Percentiles rank a stretch among this genome's conserved stretches.
These are phyloP conservation scores for Hirsutella minnesotensis DNA, from an alignment of 2,329 filamentous ascomycete species.

Conservation along the genomic window DNA sequence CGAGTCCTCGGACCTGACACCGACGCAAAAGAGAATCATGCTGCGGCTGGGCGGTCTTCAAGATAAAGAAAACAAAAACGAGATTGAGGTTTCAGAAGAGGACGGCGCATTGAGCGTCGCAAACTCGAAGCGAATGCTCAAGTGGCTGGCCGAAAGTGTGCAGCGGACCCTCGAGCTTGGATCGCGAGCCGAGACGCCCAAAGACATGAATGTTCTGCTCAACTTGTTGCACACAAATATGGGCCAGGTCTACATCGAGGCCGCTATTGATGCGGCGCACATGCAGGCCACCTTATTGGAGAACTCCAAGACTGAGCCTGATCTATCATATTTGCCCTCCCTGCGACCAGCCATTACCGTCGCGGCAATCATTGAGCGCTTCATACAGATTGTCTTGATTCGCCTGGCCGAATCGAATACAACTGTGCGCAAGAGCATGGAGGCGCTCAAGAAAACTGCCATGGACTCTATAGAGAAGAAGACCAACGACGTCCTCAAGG, in stretches of 20 bases:
- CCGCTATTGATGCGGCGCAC: constrained; percentile 53
- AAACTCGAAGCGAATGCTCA: constrained; percentile 96
- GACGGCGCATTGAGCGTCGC: constrained; percentile 72
- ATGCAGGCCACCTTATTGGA: constrained; percentile 71
- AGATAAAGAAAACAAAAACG: constrained; percentile 63
- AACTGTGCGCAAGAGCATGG: constrained; percentile 80
- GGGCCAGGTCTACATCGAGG: constrained; percentile 70
- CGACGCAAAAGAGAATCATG: constrained; percentile 83
- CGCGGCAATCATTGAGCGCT: constrained; percentile 85
- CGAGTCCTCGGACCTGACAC: constrained; percentile 77
- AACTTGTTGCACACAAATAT: constrained; percentile 76
- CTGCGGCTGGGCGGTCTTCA: constrained; percentile 79
- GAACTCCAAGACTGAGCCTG: constrained; percentile 69
- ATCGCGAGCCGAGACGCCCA: constrained; percentile 76
- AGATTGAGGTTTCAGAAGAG: constrained; percentile 82
- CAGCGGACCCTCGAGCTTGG: constrained; percentile 85
- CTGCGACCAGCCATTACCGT: constrained; percentile 78
- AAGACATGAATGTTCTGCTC: constrained; percentile 79
- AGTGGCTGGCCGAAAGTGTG: constrained; percentile 92
- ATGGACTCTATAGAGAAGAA: constrained; percentile 76
- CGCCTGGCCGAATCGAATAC: constrained; percentile 82
- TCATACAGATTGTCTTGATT: constrained; percentile 80
- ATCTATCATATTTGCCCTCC: constrained; percentile 70
- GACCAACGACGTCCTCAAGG: constrained; percentile 49
- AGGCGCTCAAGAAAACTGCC: constrained; percentile 64